Conservation (phyloP, 768 basidiomycete genomes). For the Trametes elegans region DNA sequence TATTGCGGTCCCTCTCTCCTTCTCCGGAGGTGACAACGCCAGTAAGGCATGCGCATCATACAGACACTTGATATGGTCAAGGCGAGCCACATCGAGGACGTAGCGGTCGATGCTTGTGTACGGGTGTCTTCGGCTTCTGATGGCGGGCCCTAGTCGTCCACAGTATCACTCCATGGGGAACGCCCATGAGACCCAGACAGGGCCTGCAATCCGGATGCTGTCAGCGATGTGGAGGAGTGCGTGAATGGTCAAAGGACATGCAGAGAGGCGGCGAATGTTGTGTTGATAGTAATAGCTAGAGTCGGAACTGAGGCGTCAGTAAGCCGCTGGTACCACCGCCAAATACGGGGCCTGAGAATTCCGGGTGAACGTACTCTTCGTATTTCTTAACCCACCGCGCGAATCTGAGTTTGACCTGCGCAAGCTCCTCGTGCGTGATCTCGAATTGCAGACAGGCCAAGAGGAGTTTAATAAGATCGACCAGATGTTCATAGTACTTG, state of each 20-base stretch:
- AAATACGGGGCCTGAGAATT: too few species aligned
- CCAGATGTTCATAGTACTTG: constrained; percentile 29
- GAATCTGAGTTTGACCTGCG: constrained; percentile 15
- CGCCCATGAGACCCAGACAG: constrained; percentile 30
- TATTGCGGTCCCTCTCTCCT: background rate
- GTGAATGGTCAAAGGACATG: constrained; percentile 34
- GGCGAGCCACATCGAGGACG: background rate
- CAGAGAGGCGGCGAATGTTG: constrained; percentile 21
- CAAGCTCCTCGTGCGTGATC: constrained; percentile 14
- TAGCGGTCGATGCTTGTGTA: constrained; percentile 18
- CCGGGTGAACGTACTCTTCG: constrained; percentile 16
- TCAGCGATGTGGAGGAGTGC: constrained; percentile 32
- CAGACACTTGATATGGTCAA: background rate
- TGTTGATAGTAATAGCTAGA: constrained; percentile 30
- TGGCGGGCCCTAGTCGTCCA: constrained; percentile 19
- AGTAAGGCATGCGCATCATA: background rate
- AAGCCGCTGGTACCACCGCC: background rate
- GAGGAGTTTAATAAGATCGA: constrained; percentile 25
- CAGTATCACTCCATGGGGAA: constrained; percentile 33
- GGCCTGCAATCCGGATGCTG: constrained; percentile 25
- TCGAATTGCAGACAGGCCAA: constrained; percentile 26
- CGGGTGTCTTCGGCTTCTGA: constrained; percentile 24
- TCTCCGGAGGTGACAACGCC: background rate
- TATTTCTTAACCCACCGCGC: constrained; percentile 24
- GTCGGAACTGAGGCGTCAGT: background rate